These are phyloP conservation scores for Begonia masoniana DNA, from an alignment of 306 rosid genomes.

Conservation along the genomic window DNA sequence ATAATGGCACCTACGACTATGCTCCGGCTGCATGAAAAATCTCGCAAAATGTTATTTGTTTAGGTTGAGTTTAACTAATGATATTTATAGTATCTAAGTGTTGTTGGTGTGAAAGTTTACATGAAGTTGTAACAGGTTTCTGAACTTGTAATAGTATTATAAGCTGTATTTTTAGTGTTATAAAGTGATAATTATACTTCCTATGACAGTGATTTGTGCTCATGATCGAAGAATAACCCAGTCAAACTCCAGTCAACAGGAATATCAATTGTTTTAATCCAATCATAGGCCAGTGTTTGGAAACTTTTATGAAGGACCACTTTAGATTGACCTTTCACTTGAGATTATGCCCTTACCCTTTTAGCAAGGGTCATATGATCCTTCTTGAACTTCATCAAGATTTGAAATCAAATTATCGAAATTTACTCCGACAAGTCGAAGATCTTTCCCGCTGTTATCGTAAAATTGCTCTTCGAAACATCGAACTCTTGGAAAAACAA, in stretches of 20 bases:
- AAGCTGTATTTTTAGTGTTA: background rate
- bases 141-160: background rate
- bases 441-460: background rate
- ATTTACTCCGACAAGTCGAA: background rate
- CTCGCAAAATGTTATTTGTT: background rate
- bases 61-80: background rate
- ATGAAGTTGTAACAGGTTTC: background rate
- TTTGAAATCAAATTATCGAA: background rate
- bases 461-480: background rate
- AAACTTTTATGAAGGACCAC: no score
- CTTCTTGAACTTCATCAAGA: background rate
- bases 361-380: no score
- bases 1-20: conserved; percentile 23
- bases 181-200: no score
- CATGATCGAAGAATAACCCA: no score
- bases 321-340: no score
- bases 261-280: no score
- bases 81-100: background rate
- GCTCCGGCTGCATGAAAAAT: conserved; percentile 36
- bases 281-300: no score
- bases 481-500: background rate
- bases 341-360: no score
- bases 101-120: background rate
- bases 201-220: no score
- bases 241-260: no score